Conservation (phyloP, 2,329 filamentous ascomycete genomes). For the Tolypocladium endophyticum region DNA sequence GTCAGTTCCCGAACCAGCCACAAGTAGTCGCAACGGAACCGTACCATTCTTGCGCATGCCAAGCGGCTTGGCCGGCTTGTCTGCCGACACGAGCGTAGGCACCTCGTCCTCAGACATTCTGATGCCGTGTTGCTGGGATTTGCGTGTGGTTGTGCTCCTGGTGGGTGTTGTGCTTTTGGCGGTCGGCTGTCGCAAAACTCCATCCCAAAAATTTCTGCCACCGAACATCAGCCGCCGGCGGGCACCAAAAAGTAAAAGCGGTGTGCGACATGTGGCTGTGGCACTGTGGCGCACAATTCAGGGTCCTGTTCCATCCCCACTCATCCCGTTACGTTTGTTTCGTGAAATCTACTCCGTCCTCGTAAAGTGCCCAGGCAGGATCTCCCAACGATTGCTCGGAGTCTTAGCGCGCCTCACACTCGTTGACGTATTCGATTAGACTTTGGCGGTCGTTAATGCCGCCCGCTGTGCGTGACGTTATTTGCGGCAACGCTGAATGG, state of each 20-base stretch:
- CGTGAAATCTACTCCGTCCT: too few relatives aligned
- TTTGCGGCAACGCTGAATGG: background rate
- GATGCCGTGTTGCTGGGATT: constrained; percentile 15
- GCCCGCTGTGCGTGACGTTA: too few relatives aligned
- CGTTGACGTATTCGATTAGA: background rate
- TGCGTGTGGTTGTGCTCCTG: constrained; percentile 31
- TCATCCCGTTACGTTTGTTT: too few relatives aligned
- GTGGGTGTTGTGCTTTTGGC: background rate
- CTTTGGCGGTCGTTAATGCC: too few relatives aligned
- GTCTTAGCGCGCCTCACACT: background rate
- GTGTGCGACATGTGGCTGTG: background rate
- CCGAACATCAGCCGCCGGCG: background rate
- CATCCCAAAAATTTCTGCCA: background rate
- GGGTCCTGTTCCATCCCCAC: background rate
- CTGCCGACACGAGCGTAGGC: constrained; percentile 9
- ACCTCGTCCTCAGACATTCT: constrained; percentile 11
- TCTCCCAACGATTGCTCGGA: background rate
- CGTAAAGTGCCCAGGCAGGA: too few relatives aligned
- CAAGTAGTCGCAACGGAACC: constrained; percentile 8
- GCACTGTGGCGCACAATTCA: background rate
- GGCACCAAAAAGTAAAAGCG: background rate
- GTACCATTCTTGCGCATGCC: constrained; percentile 81
- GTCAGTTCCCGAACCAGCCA: constrained; percentile 3
- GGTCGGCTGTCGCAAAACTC: background rate
- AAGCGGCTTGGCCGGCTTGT: constrained; percentile 28